phyloP scores from a whole-genome alignment of 441 rosid genomes.

The Aleurites moluccanus region DNA sequence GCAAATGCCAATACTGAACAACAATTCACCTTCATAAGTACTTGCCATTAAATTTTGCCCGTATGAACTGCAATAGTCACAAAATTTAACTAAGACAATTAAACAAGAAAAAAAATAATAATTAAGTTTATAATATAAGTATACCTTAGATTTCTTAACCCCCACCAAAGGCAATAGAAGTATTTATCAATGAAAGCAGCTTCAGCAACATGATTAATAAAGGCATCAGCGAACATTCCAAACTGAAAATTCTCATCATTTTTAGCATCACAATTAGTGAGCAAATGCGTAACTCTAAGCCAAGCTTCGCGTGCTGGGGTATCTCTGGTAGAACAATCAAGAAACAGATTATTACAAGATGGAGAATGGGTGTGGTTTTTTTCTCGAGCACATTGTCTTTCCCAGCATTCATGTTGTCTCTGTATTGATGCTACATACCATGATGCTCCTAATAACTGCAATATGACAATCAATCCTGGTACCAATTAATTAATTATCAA shows the following conservation, averaged over 20 bases:
- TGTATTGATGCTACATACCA: slow-evolving; percentile 81
- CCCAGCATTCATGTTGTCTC: slow-evolving; percentile 73
- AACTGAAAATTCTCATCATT: slow-evolving; percentile 54
- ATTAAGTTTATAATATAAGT: background rate
- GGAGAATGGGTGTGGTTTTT: slow-evolving; percentile 34
- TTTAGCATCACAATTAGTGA: slow-evolving; percentile 55
- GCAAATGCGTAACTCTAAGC: slow-evolving; percentile 53
- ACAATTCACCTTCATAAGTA: slow-evolving; percentile 59
- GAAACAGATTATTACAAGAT: slow-evolving; percentile 42
- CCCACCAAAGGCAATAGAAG: slow-evolving; percentile 97
- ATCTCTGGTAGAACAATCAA: slow-evolving; percentile 49
- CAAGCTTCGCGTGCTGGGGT: slow-evolving; percentile 67
- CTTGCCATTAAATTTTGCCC: slow-evolving; percentile 75
- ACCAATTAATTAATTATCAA: no score
- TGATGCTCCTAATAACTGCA: slow-evolving; percentile 76
- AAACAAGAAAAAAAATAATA: no score
- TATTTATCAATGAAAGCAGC: slow-evolving; percentile 53
- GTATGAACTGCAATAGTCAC: slow-evolving; percentile 58
- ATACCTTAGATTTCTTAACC: slow-evolving; percentile 78
- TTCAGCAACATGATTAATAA: slow-evolving; percentile 58
- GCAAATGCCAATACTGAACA: slow-evolving; percentile 68
- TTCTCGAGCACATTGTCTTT: slow-evolving; percentile 39
- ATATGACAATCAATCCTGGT: slow-evolving; percentile 5
- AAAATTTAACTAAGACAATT: background rate
- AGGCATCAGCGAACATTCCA: slow-evolving; percentile 79